Base-by-base conservation (phyloP, 768 basidiomycete species). In the Phylloporus scabripes region DNA sequence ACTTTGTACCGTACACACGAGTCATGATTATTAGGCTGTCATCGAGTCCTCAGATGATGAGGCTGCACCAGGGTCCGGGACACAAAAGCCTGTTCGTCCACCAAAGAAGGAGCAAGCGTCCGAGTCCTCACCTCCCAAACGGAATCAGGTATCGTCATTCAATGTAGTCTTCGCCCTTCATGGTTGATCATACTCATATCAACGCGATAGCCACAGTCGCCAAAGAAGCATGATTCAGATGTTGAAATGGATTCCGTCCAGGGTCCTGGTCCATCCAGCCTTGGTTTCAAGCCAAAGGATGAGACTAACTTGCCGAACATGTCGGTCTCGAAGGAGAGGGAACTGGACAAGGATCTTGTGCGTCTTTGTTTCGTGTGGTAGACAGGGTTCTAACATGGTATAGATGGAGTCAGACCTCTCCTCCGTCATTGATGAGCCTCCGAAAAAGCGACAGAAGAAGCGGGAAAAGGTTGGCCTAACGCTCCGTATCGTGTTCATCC, bases 391-490 rank as follows among this genome's bases (percentile, higher is more conserved):
- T 26, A 11, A 56, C 31, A 31, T n/a, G 6, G 17, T 29, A 26
- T 28, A 64, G 63, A 52, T 55, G 52, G 60, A 57, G 21, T 79
- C 82, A 5, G 82, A 83, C 48, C 57, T 83, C 26, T 82, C 83
- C 5, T 75, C 76, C 6, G 70, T 85, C 14, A 68, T 78, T 21
- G 82, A 84, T 51, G 81, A 83, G 29, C 70, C 70, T 40, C 74
- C 75, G 9, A 74, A 74, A 7, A 80, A 80, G 54, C 68, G 62
- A 52, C 72, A 70, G 46, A 74, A 72, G 52, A 61, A 64, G 11
- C 72, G 72, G 56, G 66, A 65, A 40, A 71, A 65, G 58, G 74
- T 72, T 29, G 33, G n/a, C 2, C 47, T 33, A 7, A 14, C 46
- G 17, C 11, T 1, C 20, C 2, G 1, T 43, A 23, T 29, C 18